phyloP scores from a whole-genome alignment of 345 rosid species.

The Mercurialis annua region DNA sequence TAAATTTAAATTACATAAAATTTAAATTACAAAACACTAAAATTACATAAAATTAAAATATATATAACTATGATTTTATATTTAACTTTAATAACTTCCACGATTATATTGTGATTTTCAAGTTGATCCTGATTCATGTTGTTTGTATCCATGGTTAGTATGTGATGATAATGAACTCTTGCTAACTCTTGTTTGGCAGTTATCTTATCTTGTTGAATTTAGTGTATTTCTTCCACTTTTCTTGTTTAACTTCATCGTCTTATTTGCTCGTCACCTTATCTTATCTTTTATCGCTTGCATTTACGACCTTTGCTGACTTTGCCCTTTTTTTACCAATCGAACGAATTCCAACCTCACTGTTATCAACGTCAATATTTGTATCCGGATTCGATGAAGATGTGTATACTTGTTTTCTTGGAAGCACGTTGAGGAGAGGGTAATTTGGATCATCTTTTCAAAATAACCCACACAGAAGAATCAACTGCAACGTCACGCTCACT shows the following conservation, averaged over 20 bases:
- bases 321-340: not conserved
- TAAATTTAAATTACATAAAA: no score
- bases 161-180: no score
- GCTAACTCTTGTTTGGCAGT: no score
- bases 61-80: not conserved
- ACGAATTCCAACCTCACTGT: not conserved
- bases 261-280: not conserved
- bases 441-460: not conserved
- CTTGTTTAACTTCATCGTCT: no score
- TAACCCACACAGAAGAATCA: constrained; percentile 54
- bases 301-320: not conserved
- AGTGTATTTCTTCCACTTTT: no score
- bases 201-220: no score
- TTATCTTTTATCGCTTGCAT: not conserved
- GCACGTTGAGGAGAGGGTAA: no score
- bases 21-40: no score
- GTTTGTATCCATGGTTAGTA: no score
- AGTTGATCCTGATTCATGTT: no score
- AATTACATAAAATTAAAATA: not conserved
- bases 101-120: no score
- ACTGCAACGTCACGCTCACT: constrained; percentile 62
- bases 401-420: not conserved
- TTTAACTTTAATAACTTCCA: not conserved
- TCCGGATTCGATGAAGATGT: not conserved
- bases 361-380: no score